A percentile compares a stretch with the other conserved stretches of the same genome.
phyloP scores from a whole-genome alignment of 257 asterid genomes.

The Datura wrightii region DNA sequence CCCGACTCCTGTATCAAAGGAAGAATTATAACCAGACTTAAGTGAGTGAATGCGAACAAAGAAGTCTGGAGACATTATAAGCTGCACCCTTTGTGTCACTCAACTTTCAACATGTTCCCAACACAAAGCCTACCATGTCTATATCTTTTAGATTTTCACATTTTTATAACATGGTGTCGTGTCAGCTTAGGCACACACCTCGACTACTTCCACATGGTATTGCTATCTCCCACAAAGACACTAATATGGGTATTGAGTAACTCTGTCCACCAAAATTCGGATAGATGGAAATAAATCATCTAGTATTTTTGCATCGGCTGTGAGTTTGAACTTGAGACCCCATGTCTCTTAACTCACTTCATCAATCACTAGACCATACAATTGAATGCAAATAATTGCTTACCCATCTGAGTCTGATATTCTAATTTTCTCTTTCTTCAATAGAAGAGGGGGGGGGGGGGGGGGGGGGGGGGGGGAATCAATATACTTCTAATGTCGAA shows the following conservation, averaged over 20 bases:
- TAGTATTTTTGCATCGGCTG: background rate
- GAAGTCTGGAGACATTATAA: slow-evolving; percentile 23
- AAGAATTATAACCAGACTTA: slow-evolving; percentile 21
- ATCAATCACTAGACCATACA: background rate
- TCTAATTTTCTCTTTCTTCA: no score
- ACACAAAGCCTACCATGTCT: background rate
- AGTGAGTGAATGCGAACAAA: background rate
- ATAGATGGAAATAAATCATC: background rate
- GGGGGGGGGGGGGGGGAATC: background rate
- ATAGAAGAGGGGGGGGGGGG: no score
- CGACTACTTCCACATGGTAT: background rate
- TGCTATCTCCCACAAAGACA: background rate
- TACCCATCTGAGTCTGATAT: background rate
- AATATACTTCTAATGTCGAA: background rate
- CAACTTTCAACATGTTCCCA: slow-evolving; percentile 14
- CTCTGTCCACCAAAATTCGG: background rate
- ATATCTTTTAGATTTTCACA: background rate
- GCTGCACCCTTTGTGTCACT: background rate
- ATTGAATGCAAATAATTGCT: background rate
- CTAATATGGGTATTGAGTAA: background rate
- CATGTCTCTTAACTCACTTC: background rate
- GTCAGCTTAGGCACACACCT: background rate
- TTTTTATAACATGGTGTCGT: background rate
- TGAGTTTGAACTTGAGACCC: background rate
- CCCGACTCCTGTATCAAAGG: background rate